Evolutionary conservation across 2,329 filamentous ascomycete genomes (phyloP), one percentile per base, ranked within the genome.

Genomic region (Alternaria sp.): DNA sequence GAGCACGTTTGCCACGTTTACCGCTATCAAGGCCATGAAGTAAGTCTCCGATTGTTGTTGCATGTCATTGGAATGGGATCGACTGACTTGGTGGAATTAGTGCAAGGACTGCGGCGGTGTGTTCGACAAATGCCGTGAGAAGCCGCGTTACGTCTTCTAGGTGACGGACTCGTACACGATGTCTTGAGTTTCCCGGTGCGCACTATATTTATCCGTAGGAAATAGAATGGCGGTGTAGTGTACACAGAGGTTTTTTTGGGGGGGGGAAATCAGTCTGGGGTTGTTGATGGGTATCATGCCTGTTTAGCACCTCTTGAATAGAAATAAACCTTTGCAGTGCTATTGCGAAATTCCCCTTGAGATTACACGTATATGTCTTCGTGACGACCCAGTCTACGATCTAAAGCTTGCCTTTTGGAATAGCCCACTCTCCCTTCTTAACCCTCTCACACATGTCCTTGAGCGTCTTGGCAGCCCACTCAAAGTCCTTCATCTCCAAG

Each of bases 401-500:
- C 59, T 37, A 69, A 17, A 58, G 56, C 29, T 58, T 65, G 24
- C 54, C 58, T 46, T 54, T 58, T 17, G 28, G 33, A 8, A 23
- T 53, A 14, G 54, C 48, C 70, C 71, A 77, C 58, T 83, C 82
- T 5, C 80, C 81, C 45, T 75, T 78, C 41, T 77, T 78, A 31
- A 84, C 83, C 64, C 82, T 78, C 40, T 80, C 80, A 68, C 84
- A 87, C 5, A 90, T 66, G 33, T 80, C 78, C 72, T 85, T 84
- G 69, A 95, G 75, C 8, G 84, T 79, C 50, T 80, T 72, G 0
- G 83, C 91, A 4, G 84, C 83, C 85, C 86, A 91, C 72, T 89
- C 85, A 71, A 95, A 97, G 76, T 97, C 93, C 11, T 82, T 82
- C 63, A 89, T 74, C 26, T 92, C 91, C n/a, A 97, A 78, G 73